Evolutionary conservation across 192 early-diverging fungal species (phyloP), one percentile per base, ranked within the genome.

Genomic region (Coemansia sp.): DNA sequence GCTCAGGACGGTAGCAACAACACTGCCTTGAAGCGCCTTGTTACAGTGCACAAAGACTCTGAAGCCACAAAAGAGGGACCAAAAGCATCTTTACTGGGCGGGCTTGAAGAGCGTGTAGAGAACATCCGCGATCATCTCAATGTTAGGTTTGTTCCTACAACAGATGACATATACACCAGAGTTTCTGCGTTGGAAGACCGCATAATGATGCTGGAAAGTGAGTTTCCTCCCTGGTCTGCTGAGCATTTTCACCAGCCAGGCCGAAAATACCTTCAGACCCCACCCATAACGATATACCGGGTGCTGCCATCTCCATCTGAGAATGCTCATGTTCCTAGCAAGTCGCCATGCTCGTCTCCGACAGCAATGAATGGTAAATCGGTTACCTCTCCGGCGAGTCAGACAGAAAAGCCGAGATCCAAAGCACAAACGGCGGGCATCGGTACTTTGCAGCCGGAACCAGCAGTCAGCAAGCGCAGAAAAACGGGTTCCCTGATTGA

Each of bases 181-280:
- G 84, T 95, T 47, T 81, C 88, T 60, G 87, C 89, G 19, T 68
- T 95, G 22, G 94, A 95, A 69, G 86, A 92, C 66, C 87, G 84
- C 39, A 81, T 95, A 37, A 91, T 93, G 65, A 78, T 86, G 52
- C 65, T 95, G 18, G 94, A 95, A 58, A 68, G 81, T 5, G 86
- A 91, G 63, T 88, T 89, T 76, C 94, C 94, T 13, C 76, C 86
- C 6, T 94, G 92, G 92, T 85, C 92, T 5, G 88, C 92, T 0
- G 66, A 90, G 45, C 85, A 93, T 62, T 95, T 95, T 66, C 88
- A 74, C 66, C 80, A 92, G 63, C 80, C 80, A 16, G 63, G 72
- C 15, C 63, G 79, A 41, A 66, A 51, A 9, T 77, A 82, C 26
- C 65, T 52, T 12, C 74, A 74, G 46, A 62, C 74, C 4, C 79